Base-by-base conservation (phyloP, 1,284 basidiomycete genomes). In the Coniferiporia sulphurascens region DNA sequence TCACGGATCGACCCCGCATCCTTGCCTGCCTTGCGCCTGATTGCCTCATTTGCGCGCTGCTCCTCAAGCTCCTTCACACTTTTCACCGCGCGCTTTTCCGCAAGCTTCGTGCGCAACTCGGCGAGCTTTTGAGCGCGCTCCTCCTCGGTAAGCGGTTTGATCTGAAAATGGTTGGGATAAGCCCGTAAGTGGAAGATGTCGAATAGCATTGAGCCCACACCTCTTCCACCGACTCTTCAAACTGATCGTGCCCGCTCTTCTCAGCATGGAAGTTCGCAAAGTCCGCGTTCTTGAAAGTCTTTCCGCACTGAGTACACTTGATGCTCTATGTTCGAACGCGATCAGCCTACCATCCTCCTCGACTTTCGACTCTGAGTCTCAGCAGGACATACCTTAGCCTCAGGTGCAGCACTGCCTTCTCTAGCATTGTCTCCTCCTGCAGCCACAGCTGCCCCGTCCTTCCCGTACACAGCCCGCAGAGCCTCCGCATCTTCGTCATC, bases 201-300 rank as follows among this genome's bases (percentile, higher is more conserved):
- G 35, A 27, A 38, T 13, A 2, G n/a, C 13, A n/a, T 1, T 49
- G n/a, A 38, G 34, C 58, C 66, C 73, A 61, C 35, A 92, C 93
- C 81, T 97, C 95, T 70, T 98, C 95, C 0, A 87, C 91, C 4
- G 91, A 95, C 72, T 99, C 95, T 70, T 96, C 94, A 65, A 98
- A 98, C 65, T 93, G 85, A 70, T 93, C 88, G 70, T 98, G 95
- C 0, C 95, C 95, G 63, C 87, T 91, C 76, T 95, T 95, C 73
- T 97, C 93, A 2, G 95, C 95, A 69, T 98, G 95, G 74, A 88
- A 98, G 66, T 90, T 91, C 17, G 95, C 95, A 10, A 96, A 78
- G 1, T 91, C 93, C 5, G 91, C 87, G 64, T 92, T 93, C 69
- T 85, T 87, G 79, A 96, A 95, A 35, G 85, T 78, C 76, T 96